Evolutionary conservation across 1,284 basidiomycete genomes (phyloP), one percentile per base, ranked within the genome.

Genomic region (Leccinum pallidistipes): DNA sequence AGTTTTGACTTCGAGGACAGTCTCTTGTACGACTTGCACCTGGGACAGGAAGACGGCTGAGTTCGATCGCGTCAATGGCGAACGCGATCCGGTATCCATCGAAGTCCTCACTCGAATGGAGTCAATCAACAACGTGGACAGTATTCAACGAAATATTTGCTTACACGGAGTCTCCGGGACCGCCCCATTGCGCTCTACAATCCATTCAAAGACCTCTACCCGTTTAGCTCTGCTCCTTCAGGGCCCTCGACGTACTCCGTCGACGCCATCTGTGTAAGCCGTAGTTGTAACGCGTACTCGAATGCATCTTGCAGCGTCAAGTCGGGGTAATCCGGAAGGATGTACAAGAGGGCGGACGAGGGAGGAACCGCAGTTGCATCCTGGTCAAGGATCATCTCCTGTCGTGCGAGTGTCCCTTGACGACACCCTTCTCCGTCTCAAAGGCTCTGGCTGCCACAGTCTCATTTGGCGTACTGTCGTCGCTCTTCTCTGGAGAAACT

Each of bases 191-290:
- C 80, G 79, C 65, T 86, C 85, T 0, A 90, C 85, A 67, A 90
- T 91, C 90, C 92, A 98, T 5, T 84, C 80, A 74, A 98, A 97
- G 2, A 96, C 82, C 51, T 94, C 92, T 34, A 95, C 82, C 84
- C 96, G 95, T 63, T 86, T 89, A 27, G 81, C 60, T 92, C 89
- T 0, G 95, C 96, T 50, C 87, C 86, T 66, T 97, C 94, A 0
- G 92, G 83, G 0, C 97, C 97, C 50, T 94, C 90, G 21, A 92
- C 84, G 56, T 90, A 84, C 77, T 99, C 97, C 14, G 86, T 82
- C 54, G 98, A 79, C 3, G 90, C 86, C 58, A 93, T 87, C 71
- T 94, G 89, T 1, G 95, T 93, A 83, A 97, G 91, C 47, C 95
- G 83, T 43, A 99, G 77, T 73, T 96, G 91, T 57, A 98, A 78